Evolutionary conservation across 148 eudicot genomes (phyloP), one percentile per base, ranked within the genome.

Genomic region (Camellia sinensis): DNA sequence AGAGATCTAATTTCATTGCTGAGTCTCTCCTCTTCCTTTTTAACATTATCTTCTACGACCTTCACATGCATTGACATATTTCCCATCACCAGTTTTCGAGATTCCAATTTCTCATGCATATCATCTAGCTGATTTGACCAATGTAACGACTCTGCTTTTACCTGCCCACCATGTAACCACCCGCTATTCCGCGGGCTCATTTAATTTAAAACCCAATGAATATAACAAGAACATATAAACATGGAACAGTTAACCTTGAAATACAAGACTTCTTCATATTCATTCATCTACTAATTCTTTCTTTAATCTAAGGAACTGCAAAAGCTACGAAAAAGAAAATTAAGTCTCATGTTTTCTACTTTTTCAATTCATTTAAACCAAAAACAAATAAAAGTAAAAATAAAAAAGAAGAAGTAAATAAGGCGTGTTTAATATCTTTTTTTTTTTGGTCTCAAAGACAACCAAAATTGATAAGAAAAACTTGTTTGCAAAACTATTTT

Each of bases 1-100:
- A 97, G 87, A 44, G 94, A 90, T 84, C 89, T 91, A 66, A 97
- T 92, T 87, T 94, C 94, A 84, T 80, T 77, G 81, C 87, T 76
- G 59, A 97, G 91, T 79, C 88, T 87, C 57, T 94, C 97, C 88
- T 94, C 94, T 78, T 92, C 93, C 73, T 87, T 97, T 80, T 91
- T 87, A 72, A 82, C 91, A 79, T 94, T 93, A 72, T 91, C 99
- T 78, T 92, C 87, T 17, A 88, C 87, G 79, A 88, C 95, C 82
- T 92, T 97, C 17, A 89, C 88, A 73, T 91, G 90, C 94, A 88
- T 92, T 60, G 88, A 83, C 92, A 86, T 87, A 89, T 89, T 94
- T 46, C 91, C 91, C 92, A 97, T 89, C 68, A 87, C 86, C 80
- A 89, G 79, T 79, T 94, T 89, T 46, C 86, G 89, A 53, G 88